Evolutionary conservation across 345 rosid genomes (phyloP), one percentile per base, ranked within the genome.

Genomic region (Hibiscus tridactylites): DNA sequence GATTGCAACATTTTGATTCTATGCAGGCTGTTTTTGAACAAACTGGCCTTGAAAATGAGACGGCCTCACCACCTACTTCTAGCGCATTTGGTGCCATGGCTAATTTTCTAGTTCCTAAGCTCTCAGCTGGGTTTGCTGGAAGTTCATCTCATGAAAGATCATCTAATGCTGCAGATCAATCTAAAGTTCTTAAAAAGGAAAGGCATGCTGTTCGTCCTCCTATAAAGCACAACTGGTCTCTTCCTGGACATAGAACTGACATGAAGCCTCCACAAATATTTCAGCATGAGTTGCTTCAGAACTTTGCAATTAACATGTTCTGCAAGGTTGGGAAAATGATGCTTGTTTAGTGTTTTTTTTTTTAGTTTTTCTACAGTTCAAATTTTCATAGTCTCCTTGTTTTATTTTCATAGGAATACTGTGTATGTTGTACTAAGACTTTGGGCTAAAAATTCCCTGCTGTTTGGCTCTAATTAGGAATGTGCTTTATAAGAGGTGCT

Each of bases 21-120:
- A 52, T 81, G 75, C 86, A 94, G 98, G 81, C 90, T 74, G 90
- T 87, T 73, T 89, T 96, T 86, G 99, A 85, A 66, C 83, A 89
- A 79, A 77, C 82, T 65, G 84, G 85, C 73, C 76, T 80, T 71
- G 97, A 87, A 68, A 85, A 79, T 76, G 91, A 89, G 80, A 70
- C 73, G 46, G 61, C 85, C 61, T 31, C 88, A 54, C 52, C 87
- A 60, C 87, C 88, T 78, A 50, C 91, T 73, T 82, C 91, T 65
- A 87, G 87, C 75, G 94, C 99, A 69, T 92, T 96, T 68, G 91
- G 98, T 84, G 98, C 97, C 66, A 88, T 96, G 99, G 97, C 99
- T 81, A 91, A 85, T 83, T 92, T 92, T 86, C 96, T 96, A 73
- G 99, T 92, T 74, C 99, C 98, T 9, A 96, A 88, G 87, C 88